These are phyloP conservation scores for Penicillium lividum DNA, from an alignment of 495 filamentous ascomycete species.

Conservation along the genomic window DNA sequence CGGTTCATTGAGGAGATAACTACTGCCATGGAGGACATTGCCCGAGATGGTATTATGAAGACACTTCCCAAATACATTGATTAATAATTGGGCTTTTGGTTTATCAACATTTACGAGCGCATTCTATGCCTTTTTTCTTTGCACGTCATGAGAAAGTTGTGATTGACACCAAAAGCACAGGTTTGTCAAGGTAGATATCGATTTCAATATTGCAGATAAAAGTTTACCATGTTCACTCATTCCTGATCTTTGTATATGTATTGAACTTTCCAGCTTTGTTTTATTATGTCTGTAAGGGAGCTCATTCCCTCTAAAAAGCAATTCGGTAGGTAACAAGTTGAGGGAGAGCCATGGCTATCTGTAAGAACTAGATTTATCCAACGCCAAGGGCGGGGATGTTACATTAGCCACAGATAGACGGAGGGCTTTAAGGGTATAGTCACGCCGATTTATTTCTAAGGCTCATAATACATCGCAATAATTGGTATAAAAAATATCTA, in stretches of 20 bases:
- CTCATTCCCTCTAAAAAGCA: too few relatives aligned
- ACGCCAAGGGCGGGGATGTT: too few relatives aligned
- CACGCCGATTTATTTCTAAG: background rate
- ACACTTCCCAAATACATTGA: constrained; percentile 48
- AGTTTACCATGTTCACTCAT: background rate
- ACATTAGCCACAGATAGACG: too few relatives aligned
- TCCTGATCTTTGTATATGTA: too few relatives aligned
- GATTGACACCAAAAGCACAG: background rate
- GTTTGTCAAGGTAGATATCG: background rate
- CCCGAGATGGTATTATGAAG: constrained; percentile 44
- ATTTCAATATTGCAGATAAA: background rate
- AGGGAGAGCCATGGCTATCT: too few relatives aligned
- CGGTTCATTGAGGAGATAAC: constrained; percentile 45
- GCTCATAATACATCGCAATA: background rate
- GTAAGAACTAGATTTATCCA: too few relatives aligned
- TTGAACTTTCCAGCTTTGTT: background rate
- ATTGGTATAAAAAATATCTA: constrained; percentile 8
- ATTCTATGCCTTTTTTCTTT: background rate
- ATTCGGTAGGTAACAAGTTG: too few relatives aligned
- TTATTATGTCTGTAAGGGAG: too few relatives aligned
- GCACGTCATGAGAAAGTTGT: background rate
- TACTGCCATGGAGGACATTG: constrained; percentile 43
- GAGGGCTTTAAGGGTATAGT: background rate
- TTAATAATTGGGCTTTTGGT: constrained; percentile 18
- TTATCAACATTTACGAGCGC: background rate